Conservation (phyloP, 73 alveolate species). For the Tetrahymena borealis region DNA sequence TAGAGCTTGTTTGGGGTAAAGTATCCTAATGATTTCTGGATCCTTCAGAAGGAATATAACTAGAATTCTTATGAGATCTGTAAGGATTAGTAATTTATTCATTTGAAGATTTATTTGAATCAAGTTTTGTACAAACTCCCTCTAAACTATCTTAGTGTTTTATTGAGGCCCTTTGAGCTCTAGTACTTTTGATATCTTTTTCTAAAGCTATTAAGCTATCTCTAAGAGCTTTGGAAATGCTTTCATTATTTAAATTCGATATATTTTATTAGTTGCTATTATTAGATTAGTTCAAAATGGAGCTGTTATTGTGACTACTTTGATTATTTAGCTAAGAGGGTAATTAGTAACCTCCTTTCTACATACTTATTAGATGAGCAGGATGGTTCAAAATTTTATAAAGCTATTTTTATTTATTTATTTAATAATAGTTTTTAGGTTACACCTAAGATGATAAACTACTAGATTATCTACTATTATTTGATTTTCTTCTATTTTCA, state of each 20-base stretch:
- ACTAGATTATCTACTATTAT: not conserved
- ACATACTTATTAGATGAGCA: too few species aligned
- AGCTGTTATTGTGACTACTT: not conserved
- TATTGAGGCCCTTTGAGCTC: not conserved
- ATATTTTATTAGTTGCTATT: not conserved
- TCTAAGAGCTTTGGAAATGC: not conserved
- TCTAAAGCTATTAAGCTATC: not conserved
- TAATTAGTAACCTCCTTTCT: too few species aligned
- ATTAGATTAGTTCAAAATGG: not conserved
- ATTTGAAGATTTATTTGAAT: not conserved
- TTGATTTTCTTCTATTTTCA: not conserved
- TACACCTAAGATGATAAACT: not conserved
- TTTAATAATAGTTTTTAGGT: not conserved
- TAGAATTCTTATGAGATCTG: not conserved
- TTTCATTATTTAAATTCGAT: not conserved
- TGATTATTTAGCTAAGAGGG: too few species aligned
- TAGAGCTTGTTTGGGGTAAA: too few species aligned
- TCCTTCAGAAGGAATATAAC: not conserved
- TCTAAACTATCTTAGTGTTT: not conserved
- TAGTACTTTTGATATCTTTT: not conserved
- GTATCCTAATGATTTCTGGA: not conserved
- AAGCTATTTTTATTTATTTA: not conserved
- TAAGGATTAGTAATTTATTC: too few species aligned
- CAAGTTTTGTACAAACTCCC: not conserved
- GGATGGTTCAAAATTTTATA: not conserved